A percentile compares a stretch with the other conserved stretches of the same genome.
Conservation (phyloP, 208 protist genomes). For the Leishmania martiniquensis region DNA sequence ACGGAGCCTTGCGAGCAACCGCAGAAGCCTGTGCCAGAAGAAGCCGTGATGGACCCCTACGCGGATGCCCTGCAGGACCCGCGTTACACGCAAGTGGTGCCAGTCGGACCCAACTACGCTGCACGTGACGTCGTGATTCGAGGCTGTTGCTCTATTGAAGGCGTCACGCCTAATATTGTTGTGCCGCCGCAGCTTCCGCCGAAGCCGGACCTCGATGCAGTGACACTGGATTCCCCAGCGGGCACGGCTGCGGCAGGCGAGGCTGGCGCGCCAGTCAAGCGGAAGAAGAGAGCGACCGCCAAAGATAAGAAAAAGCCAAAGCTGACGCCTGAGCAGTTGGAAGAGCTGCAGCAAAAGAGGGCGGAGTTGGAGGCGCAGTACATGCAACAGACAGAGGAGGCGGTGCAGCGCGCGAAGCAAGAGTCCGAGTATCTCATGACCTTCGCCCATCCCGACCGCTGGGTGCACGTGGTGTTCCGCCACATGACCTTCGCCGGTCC, state of each 20-base stretch:
- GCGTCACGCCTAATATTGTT: slow-evolving; percentile 67
- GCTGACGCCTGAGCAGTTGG: slow-evolving; percentile 63
- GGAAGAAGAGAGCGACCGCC: slow-evolving; percentile 19
- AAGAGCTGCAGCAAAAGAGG: slow-evolving; percentile 63
- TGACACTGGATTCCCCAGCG: slow-evolving; percentile 11
- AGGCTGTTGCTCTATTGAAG: slow-evolving; percentile 55
- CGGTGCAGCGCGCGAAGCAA: slow-evolving; percentile 55
- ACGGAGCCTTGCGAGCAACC: neutral
- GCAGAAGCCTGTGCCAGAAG: neutral
- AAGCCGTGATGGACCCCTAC: slow-evolving; percentile 12
- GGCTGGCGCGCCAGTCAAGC: slow-evolving; percentile 16
- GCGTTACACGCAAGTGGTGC: slow-evolving; percentile 21
- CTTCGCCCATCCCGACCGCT: slow-evolving; percentile 85
- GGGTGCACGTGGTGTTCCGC: slow-evolving; percentile 63
- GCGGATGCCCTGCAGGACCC: slow-evolving; percentile 34
- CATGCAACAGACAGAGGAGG: slow-evolving; percentile 65
- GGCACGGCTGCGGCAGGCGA: neutral
- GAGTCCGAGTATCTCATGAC: slow-evolving; percentile 82
- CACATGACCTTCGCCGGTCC: slow-evolving; percentile 79
- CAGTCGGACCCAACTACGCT: slow-evolving; percentile 41
- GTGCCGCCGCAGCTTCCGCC: slow-evolving; percentile 65
- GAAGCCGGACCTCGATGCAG: slow-evolving; percentile 28
- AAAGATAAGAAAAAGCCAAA: slow-evolving; percentile 60
- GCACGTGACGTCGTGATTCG: slow-evolving; percentile 52
- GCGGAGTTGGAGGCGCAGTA: slow-evolving; percentile 63